Conservation (phyloP, 164 flowering plant genomes). For the Nymphaea colorata region DNA sequence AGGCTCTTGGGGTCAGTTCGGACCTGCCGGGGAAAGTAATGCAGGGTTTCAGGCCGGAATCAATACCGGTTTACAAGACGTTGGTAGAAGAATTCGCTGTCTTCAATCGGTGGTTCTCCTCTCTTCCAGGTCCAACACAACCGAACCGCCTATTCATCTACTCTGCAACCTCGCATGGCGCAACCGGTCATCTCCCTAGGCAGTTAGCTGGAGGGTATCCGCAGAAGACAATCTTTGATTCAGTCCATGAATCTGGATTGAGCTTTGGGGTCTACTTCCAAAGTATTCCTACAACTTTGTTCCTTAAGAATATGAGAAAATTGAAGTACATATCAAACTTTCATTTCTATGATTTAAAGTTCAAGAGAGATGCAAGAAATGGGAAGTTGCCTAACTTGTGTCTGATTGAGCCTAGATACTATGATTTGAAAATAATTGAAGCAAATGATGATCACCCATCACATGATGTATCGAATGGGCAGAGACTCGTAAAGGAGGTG, state of each 20-base stretch:
- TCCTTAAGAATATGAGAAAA: slow-evolving; percentile 69
- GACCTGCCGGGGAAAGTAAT: slow-evolving; percentile 61
- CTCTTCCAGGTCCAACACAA: slow-evolving; percentile 85
- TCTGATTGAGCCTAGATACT: slow-evolving; percentile 88
- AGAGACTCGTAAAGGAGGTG: slow-evolving; percentile 86
- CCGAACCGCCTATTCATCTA: slow-evolving; percentile 90
- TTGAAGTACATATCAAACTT: slow-evolving; percentile 69
- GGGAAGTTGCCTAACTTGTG: slow-evolving; percentile 72
- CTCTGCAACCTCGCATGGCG: slow-evolving; percentile 94
- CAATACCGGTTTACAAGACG: slow-evolving; percentile 53
- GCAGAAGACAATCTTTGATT: slow-evolving; percentile 81
- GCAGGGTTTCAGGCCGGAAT: slow-evolving; percentile 63
- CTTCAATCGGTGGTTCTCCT: slow-evolving; percentile 82
- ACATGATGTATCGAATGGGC: slow-evolving; percentile 89
- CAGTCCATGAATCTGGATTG: slow-evolving; percentile 46
- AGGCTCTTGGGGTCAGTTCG: slow-evolving; percentile 44
- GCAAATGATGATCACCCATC: slow-evolving; percentile 94
- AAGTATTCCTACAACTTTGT: slow-evolving; percentile 60
- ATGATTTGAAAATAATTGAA: slow-evolving; percentile 48
- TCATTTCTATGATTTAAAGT: slow-evolving; percentile 46
- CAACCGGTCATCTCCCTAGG: slow-evolving; percentile 56
- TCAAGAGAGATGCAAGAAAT: slow-evolving; percentile 58
- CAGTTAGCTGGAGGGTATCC: slow-evolving; percentile 69
- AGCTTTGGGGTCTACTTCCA: slow-evolving; percentile 75
- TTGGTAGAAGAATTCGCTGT: slow-evolving; percentile 72